Percentiles rank a stretch among this genome's conserved stretches.
These are phyloP conservation scores for Lentinula raphanica DNA, from an alignment of 768 basidiomycete genomes.

Conservation along the genomic window DNA sequence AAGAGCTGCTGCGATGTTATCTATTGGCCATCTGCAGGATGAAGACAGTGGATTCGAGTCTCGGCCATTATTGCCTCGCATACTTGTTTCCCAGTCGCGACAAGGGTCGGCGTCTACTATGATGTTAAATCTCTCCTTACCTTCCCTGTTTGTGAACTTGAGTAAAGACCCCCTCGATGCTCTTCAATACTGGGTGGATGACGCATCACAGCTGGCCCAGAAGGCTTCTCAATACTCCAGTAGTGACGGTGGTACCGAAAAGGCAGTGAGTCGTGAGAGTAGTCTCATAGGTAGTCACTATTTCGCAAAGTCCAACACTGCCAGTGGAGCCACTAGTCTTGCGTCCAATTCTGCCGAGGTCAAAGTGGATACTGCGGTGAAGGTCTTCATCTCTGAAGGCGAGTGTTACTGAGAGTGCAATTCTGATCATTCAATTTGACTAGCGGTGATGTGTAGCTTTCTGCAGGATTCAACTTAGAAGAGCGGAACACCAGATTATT, in stretches of 20 bases:
- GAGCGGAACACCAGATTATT: slow-evolving; percentile 23
- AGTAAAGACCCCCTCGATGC: slow-evolving; percentile 67
- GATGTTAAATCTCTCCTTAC: slow-evolving; percentile 41
- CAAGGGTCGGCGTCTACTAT: neutral
- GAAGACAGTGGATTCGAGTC: neutral
- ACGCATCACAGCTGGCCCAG: slow-evolving; percentile 69
- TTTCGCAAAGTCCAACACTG: slow-evolving; percentile 52
- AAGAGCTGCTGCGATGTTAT: neutral
- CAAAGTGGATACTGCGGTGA: slow-evolving; percentile 7
- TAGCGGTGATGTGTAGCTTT: slow-evolving; percentile 13
- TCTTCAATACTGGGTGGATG: slow-evolving; percentile 86
- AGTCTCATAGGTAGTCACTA: slow-evolving; percentile 79
- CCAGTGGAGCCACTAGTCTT: slow-evolving; percentile 37
- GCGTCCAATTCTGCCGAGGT: slow-evolving; percentile 18
- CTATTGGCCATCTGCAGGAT: neutral
- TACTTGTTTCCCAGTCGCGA: neutral
- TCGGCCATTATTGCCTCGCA: neutral
- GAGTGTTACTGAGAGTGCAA: neutral
- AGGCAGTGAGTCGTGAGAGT: slow-evolving; percentile 43
- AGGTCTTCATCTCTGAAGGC: slow-evolving; percentile 35
- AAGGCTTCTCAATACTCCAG: slow-evolving; percentile 25
- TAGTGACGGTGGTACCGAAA: slow-evolving; percentile 21
- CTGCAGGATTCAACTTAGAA: slow-evolving; percentile 47
- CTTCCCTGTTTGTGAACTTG: slow-evolving; percentile 56
- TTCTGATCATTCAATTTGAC: neutral